phyloP scores from a whole-genome alignment of 495 filamentous ascomycete genomes.

The Xylaria acuta region DNA sequence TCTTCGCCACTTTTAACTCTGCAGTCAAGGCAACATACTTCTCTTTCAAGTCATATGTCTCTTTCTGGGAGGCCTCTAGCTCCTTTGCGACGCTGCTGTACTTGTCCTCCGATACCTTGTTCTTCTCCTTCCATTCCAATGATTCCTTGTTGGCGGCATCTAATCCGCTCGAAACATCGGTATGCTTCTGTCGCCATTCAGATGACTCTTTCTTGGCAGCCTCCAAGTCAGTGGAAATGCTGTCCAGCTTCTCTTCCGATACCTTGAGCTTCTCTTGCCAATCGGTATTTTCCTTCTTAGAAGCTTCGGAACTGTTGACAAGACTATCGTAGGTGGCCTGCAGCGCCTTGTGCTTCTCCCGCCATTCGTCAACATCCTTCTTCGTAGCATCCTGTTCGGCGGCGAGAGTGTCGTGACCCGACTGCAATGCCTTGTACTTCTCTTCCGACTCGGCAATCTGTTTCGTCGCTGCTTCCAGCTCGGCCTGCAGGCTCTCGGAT shows the following conservation, averaged over 20 bases:
- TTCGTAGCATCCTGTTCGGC: constrained; percentile 20
- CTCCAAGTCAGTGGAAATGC: neutral
- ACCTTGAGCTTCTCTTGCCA: constrained; percentile 17
- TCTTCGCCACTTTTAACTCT: constrained; percentile 19
- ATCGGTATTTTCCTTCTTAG: constrained; percentile 15
- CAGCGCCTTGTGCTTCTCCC: constrained; percentile 22
- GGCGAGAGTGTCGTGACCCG: neutral
- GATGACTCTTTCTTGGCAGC: constrained; percentile 8
- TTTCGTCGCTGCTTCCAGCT: constrained; percentile 19
- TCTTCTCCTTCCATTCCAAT: constrained; percentile 17
- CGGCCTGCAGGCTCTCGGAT: constrained; percentile 18
- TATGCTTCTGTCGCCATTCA: constrained; percentile 15
- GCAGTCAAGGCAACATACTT: constrained; percentile 9
- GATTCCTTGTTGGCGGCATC: constrained; percentile 13
- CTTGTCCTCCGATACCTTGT: neutral
- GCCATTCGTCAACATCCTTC: constrained; percentile 19
- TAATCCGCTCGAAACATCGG: neutral
- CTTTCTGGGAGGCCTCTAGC: constrained; percentile 12
- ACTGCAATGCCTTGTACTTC: constrained; percentile 21
- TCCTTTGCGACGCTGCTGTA: neutral
- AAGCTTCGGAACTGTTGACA: neutral
- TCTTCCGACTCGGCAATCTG: constrained; percentile 21
- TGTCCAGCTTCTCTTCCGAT: constrained; percentile 13
- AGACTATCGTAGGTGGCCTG: constrained; percentile 17
- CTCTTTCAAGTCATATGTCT: neutral